A percentile compares a stretch with the other conserved stretches of the same genome.
Evolutionary conservation across 2,329 filamentous ascomycete genomes (phyloP).

Genomic region (Cryphonectria nitschkei): DNA sequence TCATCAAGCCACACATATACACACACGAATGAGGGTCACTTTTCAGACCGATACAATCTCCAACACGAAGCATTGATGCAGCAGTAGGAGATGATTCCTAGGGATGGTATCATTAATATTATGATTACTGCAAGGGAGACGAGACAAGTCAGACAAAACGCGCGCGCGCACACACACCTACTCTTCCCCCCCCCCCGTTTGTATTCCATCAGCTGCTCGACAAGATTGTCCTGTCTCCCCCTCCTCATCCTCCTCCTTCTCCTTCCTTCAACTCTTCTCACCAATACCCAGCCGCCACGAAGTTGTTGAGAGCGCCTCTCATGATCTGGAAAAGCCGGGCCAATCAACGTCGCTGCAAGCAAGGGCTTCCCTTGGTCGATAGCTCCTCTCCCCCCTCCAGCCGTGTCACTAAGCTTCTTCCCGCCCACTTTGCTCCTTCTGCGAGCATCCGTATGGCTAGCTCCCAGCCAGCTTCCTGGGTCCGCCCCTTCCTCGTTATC

Average conservation of each 20-base stretch:
- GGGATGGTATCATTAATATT: not conserved
- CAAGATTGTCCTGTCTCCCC: too few relatives aligned
- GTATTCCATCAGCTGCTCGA: too few relatives aligned
- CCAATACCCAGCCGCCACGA: not conserved
- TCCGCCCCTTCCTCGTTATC: not conserved
- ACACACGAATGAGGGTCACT: not conserved
- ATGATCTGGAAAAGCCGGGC: not conserved
- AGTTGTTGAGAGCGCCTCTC: not conserved
- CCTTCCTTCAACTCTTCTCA: not conserved
- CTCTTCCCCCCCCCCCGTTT: too few relatives aligned
- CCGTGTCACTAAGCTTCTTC: not conserved
- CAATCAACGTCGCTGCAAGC: not conserved
- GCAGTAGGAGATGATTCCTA: not conserved
- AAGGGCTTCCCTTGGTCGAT: slow-evolving; percentile 13
- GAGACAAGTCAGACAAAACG: not conserved
- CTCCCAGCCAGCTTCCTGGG: not conserved
- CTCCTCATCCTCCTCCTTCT: too few relatives aligned
- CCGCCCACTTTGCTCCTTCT: slow-evolving; percentile 18
- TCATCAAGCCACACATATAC: not conserved
- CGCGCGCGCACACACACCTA: too few relatives aligned
- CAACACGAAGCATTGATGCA: too few relatives aligned
- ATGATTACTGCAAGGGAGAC: not conserved
- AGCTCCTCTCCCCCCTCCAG: not conserved
- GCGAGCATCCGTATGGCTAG: slow-evolving; percentile 7
- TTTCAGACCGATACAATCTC: too few relatives aligned